These are phyloP conservation scores for Solioccasus polychromus DNA, from an alignment of 768 basidiomycete species.

Conservation along the genomic window DNA sequence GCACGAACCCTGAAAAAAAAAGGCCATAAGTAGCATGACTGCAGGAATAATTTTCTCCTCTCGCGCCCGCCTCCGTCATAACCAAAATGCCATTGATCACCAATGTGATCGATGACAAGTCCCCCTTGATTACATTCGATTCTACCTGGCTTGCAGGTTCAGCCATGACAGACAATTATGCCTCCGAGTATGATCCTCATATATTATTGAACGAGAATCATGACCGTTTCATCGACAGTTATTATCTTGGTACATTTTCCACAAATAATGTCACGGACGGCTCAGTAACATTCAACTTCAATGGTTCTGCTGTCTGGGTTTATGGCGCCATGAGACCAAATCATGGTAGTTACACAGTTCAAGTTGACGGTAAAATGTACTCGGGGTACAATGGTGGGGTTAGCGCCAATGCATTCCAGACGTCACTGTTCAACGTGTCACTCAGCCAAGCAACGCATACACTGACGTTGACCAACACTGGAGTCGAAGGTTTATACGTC, in stretches of 20 bases:
- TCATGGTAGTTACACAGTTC: constrained; percentile 45
- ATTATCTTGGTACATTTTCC: constrained; percentile 39
- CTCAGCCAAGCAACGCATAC: constrained; percentile 37
- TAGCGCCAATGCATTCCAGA: constrained; percentile 39
- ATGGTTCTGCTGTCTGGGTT: constrained; percentile 47
- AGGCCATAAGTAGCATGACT: no score
- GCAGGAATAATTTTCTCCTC: no score
- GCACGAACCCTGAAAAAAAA: no score
- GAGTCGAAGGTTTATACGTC: constrained; percentile 33
- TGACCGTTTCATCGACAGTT: constrained; percentile 21
- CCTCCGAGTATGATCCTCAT: constrained; percentile 15
- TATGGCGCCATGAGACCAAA: constrained; percentile 49
- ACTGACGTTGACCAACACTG: constrained; percentile 31
- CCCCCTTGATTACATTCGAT: constrained; percentile 29
- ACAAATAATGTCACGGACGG: constrained; percentile 33
- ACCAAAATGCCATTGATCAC: constrained; percentile 24
- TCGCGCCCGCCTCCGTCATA: no score
- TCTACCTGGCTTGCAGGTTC: constrained; percentile 21
- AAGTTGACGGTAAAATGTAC: constrained; percentile 37
- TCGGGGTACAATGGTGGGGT: no score
- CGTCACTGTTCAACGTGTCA: constrained; percentile 34
- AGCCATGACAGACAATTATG: constrained; percentile 11
- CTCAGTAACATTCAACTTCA: constrained; percentile 43
- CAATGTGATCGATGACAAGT: constrained; percentile 29
- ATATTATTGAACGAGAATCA: neutral